phyloP scores from a whole-genome alignment of 2,329 filamentous ascomycete species.

The Trichoderma oligosporum region DNA sequence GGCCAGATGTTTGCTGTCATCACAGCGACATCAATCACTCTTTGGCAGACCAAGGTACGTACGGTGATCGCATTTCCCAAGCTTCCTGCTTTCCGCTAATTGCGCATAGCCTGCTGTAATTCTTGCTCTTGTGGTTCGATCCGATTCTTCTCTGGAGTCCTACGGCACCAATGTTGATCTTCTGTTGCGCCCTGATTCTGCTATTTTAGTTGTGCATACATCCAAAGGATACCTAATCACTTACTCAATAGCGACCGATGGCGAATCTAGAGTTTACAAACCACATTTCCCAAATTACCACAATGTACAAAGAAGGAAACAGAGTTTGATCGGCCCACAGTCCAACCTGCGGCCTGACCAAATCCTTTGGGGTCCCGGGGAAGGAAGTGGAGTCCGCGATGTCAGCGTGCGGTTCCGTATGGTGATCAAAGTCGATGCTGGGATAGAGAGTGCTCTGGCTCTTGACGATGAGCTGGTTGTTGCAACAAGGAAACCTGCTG shows the following conservation, averaged over 20 bases:
- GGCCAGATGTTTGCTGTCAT: conserved; percentile 85
- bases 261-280: conserved; percentile 78
- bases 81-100: background rate
- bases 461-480: conserved; percentile 91
- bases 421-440: conserved; percentile 97
- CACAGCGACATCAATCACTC: conserved; percentile 76
- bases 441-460: conserved; percentile 81
- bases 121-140: conserved; percentile 79
- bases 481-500: conserved; percentile 83
- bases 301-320: conserved; percentile 59
- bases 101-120: conserved; percentile 72
- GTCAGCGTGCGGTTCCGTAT: conserved; percentile 90
- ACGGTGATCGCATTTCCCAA: conserved; percentile 23
- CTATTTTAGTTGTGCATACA: conserved; percentile 88
- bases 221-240: conserved; percentile 84
- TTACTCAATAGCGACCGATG: conserved; percentile 84
- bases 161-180: conserved; percentile 86
- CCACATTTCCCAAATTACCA: conserved; percentile 69
- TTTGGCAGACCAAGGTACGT: conserved; percentile 90
- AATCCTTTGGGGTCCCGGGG: conserved; percentile 71
- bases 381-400: conserved; percentile 77
- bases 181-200: conserved; percentile 83
- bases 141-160: conserved; percentile 69
- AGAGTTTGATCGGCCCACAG: conserved; percentile 58
- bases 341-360: conserved; percentile 55